Evolutionary conservation across 139 green algal species (phyloP), one percentile per base, ranked within the genome.

Genomic region (Coelastrella sp.): DNA sequence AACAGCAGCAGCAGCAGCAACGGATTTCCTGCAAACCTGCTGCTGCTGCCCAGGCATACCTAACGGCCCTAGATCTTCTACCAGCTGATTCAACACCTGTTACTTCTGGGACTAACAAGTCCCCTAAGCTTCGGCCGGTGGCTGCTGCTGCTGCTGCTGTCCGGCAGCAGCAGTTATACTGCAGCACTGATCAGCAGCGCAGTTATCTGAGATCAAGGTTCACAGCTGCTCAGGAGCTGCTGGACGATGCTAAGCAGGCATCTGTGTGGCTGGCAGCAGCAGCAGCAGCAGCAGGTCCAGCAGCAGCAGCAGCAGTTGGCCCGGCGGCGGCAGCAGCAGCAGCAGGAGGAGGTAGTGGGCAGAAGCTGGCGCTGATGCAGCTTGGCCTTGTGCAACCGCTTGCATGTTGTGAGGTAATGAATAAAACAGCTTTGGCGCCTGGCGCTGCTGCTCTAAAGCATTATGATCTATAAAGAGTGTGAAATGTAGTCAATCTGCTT

Each of bases 271-370:
- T 24, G 20, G 79, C 57, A 85, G 57, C 79, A 72, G 79, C 79
- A 84, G 14, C 78, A 76, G 68, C 68, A 76, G 68, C 68, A 82
- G 65, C 65, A 73, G 65, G n/a, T n/a, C n/a, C 79, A 72, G 79
- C 79, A 84, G 14, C 78, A 76, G 68, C 68, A 76, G 68, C 68
- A 82, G 65, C 65, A 73, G 65, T 19, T n/a, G 65, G 15, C 5
- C 25, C 75, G 17, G 14, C 75, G 10, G 9, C 24, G 14, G 24
- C 75, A 59, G 24, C 25, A 60, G 75, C 25, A 60, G 75, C 25
- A 58, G 75, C 7, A 82, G 75, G 14, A 58, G 75, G 24, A 59
- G 75, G 75, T 11, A 59, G 25, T 14, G 25, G 75, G 15, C 27
- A 35, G 7, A 9, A 61, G 12, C 35, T 84, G 14, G 78, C 78